Evolutionary conservation across 495 filamentous ascomycete species (phyloP), one percentile per base, ranked within the genome.

Genomic region (Xylaria intraflava): DNA sequence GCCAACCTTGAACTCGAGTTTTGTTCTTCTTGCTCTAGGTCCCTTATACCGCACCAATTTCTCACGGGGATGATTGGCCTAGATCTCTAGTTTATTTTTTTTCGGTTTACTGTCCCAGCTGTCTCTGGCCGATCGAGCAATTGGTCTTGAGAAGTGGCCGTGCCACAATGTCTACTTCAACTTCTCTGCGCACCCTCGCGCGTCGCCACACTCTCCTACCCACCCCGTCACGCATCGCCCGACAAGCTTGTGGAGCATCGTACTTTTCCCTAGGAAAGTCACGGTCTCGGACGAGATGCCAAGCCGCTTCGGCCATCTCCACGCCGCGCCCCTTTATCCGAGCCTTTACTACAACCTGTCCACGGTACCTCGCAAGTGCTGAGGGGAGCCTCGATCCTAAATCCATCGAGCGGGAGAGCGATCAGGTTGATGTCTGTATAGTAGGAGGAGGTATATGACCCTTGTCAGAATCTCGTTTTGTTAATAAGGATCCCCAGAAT

Each of bases 351-450:
- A 64, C 64, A 9, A 64, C 64, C 14, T 49, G 23, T 36, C 48
- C 56, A 12, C 60, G 51, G 31, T 35, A 8, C 14, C 22, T 59
- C 24, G 61, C 64, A 19, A 61, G 49, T 42, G 51, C 27, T 58
- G 75, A 87, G 52, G 84, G 85, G 9, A 61, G 75, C 41, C 89
- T 91, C 56, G 87, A 95, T 65, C 86, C 86, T 7, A 74, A 75
- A 30, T 75, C 79, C 55, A 70, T 88, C 47, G 89, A 96, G 43
- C 83, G 93, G 51, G 93, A 97, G 70, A 87, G 80, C 47, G 93
- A 97, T 60, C 72, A 95, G 67, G 93, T 97, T 19, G 93, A 97
- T 71, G 92, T 97, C 9, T 95, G 89, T 64, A 97, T 99, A 67
- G 82, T 99, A 33, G 93, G 93, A 62, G 93, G 92, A 62, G 90